Evolutionary conservation across 2,329 filamentous ascomycete genomes (phyloP).

Genomic region (Teratosphaeria zuluensis): DNA sequence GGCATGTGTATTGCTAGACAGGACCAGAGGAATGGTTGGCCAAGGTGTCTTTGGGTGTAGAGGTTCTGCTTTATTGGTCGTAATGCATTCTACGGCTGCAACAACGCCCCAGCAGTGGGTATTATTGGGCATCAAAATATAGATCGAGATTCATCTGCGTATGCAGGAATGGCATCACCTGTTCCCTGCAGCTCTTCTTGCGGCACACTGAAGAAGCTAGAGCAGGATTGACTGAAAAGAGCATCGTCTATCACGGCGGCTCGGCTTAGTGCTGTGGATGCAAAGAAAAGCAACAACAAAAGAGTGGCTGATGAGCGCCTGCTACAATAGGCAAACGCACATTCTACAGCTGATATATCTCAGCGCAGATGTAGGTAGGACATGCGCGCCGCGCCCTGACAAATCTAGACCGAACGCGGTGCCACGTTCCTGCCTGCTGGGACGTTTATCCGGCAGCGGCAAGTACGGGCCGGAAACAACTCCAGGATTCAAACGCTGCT

Average conservation of each 20-base stretch:
- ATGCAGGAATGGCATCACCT: background rate
- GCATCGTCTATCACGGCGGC: too few relatives aligned
- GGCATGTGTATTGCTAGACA: background rate
- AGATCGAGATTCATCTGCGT: background rate
- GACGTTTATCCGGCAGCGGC: background rate
- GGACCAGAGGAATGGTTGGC: background rate
- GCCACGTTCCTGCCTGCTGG: background rate
- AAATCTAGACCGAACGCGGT: background rate
- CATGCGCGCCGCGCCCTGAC: background rate
- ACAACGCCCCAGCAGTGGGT: background rate
- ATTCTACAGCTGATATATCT: background rate
- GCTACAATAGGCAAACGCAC: background rate
- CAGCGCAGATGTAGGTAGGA: background rate
- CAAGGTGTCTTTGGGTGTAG: background rate
- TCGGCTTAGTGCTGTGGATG: too few relatives aligned
- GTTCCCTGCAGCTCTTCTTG: too few relatives aligned
- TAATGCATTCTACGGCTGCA: background rate
- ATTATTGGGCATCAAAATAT: background rate
- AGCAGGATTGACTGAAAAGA: too few relatives aligned
- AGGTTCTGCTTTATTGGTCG: background rate
- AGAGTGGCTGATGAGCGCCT: background rate
- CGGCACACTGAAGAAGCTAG: too few relatives aligned
- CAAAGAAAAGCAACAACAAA: background rate
- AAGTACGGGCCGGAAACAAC: background rate
- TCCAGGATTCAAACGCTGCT: background rate